Conservation (phyloP, 441 rosid species). For the Croton setiger region DNA sequence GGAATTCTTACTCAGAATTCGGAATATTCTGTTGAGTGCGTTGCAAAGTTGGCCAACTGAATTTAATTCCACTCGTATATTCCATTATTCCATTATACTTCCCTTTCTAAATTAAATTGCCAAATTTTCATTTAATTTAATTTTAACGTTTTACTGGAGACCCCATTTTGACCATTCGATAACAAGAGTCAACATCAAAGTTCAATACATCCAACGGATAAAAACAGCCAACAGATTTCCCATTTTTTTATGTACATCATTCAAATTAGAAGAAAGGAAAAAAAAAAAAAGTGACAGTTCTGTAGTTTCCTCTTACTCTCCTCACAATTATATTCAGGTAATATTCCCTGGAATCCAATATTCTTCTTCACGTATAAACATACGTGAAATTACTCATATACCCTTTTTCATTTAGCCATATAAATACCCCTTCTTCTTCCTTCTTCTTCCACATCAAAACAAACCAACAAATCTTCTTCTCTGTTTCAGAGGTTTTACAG, state of each 20-base stretch:
- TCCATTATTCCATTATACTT: slow-evolving; percentile 14
- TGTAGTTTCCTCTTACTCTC: not conserved
- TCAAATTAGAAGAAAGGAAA: not conserved
- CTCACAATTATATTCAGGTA: slow-evolving; percentile 4
- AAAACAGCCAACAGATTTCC: not conserved
- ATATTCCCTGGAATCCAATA: slow-evolving; percentile 24
- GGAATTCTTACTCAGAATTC: not conserved
- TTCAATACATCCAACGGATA: slow-evolving; percentile 8
- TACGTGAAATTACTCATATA: not conserved
- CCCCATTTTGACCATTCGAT: slow-evolving; percentile 3
- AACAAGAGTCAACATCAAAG: not conserved
- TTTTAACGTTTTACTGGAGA: not conserved
- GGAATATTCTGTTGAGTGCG: slow-evolving; percentile 20
- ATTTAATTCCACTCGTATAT: slow-evolving; percentile 24
- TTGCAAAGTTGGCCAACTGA: slow-evolving; percentile 5
- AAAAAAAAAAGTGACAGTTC: not conserved
- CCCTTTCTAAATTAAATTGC: no score
- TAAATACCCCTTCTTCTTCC: not conserved
- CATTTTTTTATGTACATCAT: not conserved
- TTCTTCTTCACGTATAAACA: not conserved
- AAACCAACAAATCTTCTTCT: not conserved
- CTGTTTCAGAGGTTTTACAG: no score
- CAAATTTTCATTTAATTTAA: no score
- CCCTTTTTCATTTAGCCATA: not conserved
- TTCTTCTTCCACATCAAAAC: not conserved